Evolutionary conservation across 2,329 filamentous ascomycete genomes (phyloP), one percentile per base, ranked within the genome.

Genomic region (Trichoderma afroharzianum): DNA sequence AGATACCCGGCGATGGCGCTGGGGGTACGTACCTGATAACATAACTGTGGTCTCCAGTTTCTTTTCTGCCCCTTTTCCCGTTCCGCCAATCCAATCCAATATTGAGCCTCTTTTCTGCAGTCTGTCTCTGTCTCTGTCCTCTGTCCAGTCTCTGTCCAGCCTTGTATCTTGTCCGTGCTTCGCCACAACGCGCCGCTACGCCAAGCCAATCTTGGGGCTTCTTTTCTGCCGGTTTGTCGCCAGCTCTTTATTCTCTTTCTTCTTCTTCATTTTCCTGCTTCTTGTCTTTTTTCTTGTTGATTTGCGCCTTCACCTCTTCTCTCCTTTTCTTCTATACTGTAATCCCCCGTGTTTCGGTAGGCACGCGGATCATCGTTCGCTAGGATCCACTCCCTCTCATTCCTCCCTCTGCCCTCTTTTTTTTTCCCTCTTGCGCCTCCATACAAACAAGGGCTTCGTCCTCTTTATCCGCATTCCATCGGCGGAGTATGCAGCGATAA

Each of bases 401-500:
- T 66, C 50, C 53, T 39, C 58, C 21, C 32, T 26, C 47, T 55
- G 18, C 36, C 30, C 33, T 59, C 58, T 59, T 39, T 57, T 39
- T 57, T 43, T 26, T 59, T 32, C 55, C 55, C 55, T 57, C n/a
- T 21, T 24, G 66, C 39, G 57, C 59, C 26, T 24, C 5, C 43
- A 57, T 47, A 39, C 66, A 61, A 47, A 63, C 28, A 39, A 66
- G n/a, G 59, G 55, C 28, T 59, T 59, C 21, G 15, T 32, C n/a
- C 47, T 69, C 28, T 30, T 8, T n/a, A n/a, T 28, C 18, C 30
- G 53, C n/a, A 30, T 18, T 39, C 32, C n/a, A 39, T 30, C 36
- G 47, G 24, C 58, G 61, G 74, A 75, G 70, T 70, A 78, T 79
- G 78, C 76, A 68, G 63, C 26, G 63, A 58, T 28, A 68, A 80